Percentiles rank a stretch among this genome's conserved stretches.
Evolutionary conservation across 495 filamentous ascomycete genomes (phyloP).

Genomic region (Filosporella fistucella): DNA sequence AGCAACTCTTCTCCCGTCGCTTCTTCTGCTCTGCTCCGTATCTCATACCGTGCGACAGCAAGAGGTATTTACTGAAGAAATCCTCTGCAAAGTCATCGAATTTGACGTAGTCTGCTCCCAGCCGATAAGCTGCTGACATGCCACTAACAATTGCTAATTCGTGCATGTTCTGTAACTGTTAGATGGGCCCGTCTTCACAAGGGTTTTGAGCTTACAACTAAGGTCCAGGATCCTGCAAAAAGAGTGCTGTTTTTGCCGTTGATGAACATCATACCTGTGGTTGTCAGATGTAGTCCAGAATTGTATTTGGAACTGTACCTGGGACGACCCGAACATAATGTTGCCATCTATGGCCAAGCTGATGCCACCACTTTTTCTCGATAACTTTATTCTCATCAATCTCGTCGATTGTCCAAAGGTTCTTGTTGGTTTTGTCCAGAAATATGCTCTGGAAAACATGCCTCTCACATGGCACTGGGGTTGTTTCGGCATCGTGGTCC

Average conservation of each 20-base stretch:
- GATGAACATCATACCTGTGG: constrained; percentile 78
- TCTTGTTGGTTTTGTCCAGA: constrained; percentile 59
- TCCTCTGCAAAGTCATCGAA: constrained; percentile 59
- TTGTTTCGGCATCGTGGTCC: constrained; percentile 16
- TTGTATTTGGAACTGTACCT: background rate
- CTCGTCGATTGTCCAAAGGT: constrained; percentile 68
- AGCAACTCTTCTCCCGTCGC: constrained; percentile 13
- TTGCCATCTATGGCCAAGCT: constrained; percentile 76
- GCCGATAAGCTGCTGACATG: constrained; percentile 69
- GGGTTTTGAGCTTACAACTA: constrained; percentile 49
- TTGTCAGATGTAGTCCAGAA: constrained; percentile 13
- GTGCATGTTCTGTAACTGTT: constrained; percentile 59
- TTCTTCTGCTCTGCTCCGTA: constrained; percentile 38
- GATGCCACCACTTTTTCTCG: constrained; percentile 77
- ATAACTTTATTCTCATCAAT: constrained; percentile 70
- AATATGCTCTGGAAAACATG: constrained; percentile 87
- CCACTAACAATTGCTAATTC: constrained; percentile 76
- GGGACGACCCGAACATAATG: constrained; percentile 65
- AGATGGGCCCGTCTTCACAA: background rate
- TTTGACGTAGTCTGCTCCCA: constrained; percentile 70
- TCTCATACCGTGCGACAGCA: constrained; percentile 44
- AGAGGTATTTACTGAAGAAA: constrained; percentile 51
- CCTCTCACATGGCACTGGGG: constrained; percentile 43
- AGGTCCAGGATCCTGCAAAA: constrained; percentile 73
- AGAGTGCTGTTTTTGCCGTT: constrained; percentile 63